Conservation (phyloP, 305 asterid species). For the Nicotiana rustica region DNA sequence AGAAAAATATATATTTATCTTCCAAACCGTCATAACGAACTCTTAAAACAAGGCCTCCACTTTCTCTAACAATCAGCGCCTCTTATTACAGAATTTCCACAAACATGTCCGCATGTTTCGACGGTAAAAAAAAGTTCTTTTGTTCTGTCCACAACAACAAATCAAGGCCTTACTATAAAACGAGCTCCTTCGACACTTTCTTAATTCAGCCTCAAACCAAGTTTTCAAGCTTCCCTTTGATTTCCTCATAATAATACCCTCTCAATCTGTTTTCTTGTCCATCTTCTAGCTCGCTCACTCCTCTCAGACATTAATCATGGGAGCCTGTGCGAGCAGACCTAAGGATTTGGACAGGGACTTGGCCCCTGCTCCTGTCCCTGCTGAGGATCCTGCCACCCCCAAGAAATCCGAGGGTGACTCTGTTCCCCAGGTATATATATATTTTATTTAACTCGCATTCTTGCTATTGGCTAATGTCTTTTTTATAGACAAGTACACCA, state of each 20-base stretch:
- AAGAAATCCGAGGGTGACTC: slow-evolving; percentile 50
- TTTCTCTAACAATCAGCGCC: not conserved
- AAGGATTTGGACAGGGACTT: slow-evolving; percentile 58
- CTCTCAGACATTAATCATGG: slow-evolving; percentile 54
- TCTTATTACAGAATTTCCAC: not conserved
- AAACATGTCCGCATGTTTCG: slow-evolving; percentile 15
- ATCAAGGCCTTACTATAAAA: not conserved
- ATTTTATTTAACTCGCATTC: not conserved
- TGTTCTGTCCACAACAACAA: slow-evolving; percentile 22
- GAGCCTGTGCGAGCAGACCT: slow-evolving; percentile 90
- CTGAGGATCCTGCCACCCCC: slow-evolving; percentile 48
- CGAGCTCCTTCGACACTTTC: not conserved
- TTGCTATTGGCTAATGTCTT: not conserved
- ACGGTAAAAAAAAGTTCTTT: not conserved
- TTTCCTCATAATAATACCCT: slow-evolving; percentile 20
- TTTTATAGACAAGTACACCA: not conserved
- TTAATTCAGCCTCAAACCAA: slow-evolving; percentile 18
- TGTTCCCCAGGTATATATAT: slow-evolving; percentile 40
- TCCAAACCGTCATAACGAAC: not conserved
- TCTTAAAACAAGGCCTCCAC: not conserved
- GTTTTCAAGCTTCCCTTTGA: not conserved
- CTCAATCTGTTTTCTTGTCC: not conserved
- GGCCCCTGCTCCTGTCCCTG: slow-evolving; percentile 50
- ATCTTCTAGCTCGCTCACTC: slow-evolving; percentile 1
- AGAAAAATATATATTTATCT: too few species aligned